Base-by-base conservation (phyloP, 2,329 filamentous ascomycete species). In the Aspergillus pseudonomiae region DNA sequence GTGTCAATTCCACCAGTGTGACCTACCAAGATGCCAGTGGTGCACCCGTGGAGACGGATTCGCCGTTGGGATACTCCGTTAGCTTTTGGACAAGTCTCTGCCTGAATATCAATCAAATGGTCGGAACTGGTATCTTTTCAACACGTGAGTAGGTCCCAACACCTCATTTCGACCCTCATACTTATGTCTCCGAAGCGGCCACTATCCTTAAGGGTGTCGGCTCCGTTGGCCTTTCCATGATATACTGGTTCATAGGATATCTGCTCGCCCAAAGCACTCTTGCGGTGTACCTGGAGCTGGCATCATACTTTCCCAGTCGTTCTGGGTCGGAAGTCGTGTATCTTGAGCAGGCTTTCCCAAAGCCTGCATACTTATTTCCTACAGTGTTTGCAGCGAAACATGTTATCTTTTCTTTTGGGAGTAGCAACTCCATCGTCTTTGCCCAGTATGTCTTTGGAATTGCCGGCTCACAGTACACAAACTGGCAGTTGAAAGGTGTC, bases 201-300 rank as follows among this genome's bases (percentile, higher is more conserved):
- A 54, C 24, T 24, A 54, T 54, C 1, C 52, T 54, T 1, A 3
- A 54, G 4, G 52, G 52, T n/a, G 52, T 54, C 36, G 52, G 52
- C 6, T 54, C 52, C 21, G 30, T 54, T 9, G 30, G 52, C 2
- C 52, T 54, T 54, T 54, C 52, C 7, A 54, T 54, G 52, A 36
- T 54, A 19, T 54, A 54, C 52, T 54, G 52, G 52, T 54, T 54
- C 5, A 54, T 54, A 36, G 52, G 52, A 34, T 54, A 54, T 24
- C 52, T 54, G 32, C 52, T 54, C 10, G 28, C 52, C 32, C 9
- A 54, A 3, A 54, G 52, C 30, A 54, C 52, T 0, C 28, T 54
- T 6, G 28, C 52, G 21, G 12, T 54, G 16, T 54, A 54, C n/a
- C 14, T 54, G 30, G 52, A 54, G 14, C 30, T 54, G 10, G 52